Conservation (phyloP, 2,329 filamentous ascomycete genomes). For the Ceratocystis huliohia region DNA sequence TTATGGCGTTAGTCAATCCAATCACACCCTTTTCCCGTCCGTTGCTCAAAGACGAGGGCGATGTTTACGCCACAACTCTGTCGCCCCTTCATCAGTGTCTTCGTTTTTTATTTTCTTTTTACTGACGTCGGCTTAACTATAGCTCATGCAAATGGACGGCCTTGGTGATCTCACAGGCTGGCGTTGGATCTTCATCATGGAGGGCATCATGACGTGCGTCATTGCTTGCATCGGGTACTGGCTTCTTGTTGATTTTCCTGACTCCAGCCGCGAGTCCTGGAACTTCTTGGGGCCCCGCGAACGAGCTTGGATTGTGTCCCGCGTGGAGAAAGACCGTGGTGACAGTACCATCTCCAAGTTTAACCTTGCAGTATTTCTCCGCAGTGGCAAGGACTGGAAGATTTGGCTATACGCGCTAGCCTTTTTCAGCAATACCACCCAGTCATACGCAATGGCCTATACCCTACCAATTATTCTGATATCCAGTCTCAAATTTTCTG, state of each 20-base stretch:
- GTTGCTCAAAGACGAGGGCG: background rate
- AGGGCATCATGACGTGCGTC: constrained; percentile 42
- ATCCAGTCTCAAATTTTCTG: constrained; percentile 48
- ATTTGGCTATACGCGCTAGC: constrained; percentile 51
- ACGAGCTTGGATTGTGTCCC: constrained; percentile 39
- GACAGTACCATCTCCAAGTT: constrained; percentile 45
- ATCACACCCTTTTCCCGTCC: background rate
- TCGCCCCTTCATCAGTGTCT: constrained; percentile 20
- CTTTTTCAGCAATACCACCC: constrained; percentile 55
- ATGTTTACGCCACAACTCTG: too few species aligned
- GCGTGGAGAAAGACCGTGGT: constrained; percentile 45
- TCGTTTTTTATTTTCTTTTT: background rate
- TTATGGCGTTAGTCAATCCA: constrained; percentile 43
- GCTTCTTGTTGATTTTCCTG: constrained; percentile 52
- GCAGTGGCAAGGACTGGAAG: constrained; percentile 39
- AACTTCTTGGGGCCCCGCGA: constrained; percentile 42
- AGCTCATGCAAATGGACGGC: constrained; percentile 51
- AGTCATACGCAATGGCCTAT: constrained; percentile 64
- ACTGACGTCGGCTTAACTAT: constrained; percentile 16
- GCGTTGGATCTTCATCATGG: constrained; percentile 54
- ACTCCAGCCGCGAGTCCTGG: constrained; percentile 40
- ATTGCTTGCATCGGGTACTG: constrained; percentile 41
- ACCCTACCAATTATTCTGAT: constrained; percentile 66
- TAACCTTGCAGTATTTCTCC: constrained; percentile 35
- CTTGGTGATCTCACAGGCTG: constrained; percentile 43